Base-by-base conservation (phyloP, 1,284 basidiomycete genomes). In the Austropuccinia psidii region DNA sequence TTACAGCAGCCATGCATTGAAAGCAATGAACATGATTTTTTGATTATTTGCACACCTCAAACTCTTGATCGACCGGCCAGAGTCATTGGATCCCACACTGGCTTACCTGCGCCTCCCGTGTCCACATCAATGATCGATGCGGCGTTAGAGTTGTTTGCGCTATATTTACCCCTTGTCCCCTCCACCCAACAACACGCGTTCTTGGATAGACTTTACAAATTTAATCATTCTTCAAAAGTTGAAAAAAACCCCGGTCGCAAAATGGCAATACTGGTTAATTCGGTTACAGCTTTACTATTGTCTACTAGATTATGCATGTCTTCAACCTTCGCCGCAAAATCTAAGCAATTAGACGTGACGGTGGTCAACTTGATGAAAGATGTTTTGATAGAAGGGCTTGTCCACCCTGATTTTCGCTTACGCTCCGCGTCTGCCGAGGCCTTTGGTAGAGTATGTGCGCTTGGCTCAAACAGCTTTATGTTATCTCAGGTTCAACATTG, bases 201-300 rank as follows among this genome's bases (percentile, higher is more conserved):
- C 50, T 86, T 86, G 0, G 86, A 89, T 70, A 84, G 96, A 39
- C 81, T 83, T 19, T 80, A 79, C 43, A 52, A 52, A 64, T 82
- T 86, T 33, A 85, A 86, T 2, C 85, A 86, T 21, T 93, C 91
- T 4, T 83, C 86, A 3, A 93, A 90, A 80, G 84, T 93, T 33
- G 95, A 98, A 74, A 89, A 86, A 80, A 97, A 97, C 79, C 85
- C 88, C 0, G 95, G 92, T 0, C 84, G 95, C n/a, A 90, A 89
- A 79, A 88, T 90, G 24, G 94, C 95, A 0, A 88, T 95, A 0
- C 83, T 88, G 21, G 85, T 92, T 73, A 98, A 98, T 81, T 86
- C 88, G 3, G 85, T 88, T 8, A 85, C 91, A n/a, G 91, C 91
- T 0, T 79, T 97, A 27, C 84, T 90, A 21, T 84, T 90, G n/a